A percentile compares a stretch with the other conserved stretches of the same genome.
phyloP scores from a whole-genome alignment of 2,329 filamentous ascomycete genomes.

The Aspergillus niger region DNA sequence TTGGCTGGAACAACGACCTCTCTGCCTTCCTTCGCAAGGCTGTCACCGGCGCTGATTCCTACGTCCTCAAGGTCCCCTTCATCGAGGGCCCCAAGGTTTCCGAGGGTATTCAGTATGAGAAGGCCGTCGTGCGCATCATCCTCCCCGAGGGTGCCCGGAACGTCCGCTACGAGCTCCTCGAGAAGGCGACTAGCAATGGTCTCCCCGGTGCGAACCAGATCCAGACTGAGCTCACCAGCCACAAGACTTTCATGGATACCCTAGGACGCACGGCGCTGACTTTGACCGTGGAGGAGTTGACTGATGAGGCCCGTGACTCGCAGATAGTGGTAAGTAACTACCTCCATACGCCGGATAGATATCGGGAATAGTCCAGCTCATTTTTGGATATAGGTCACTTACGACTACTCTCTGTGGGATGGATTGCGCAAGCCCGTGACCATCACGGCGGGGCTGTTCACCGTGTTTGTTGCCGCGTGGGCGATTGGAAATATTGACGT shows the following conservation, averaged over 20 bases:
- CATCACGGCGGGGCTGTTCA: conserved; percentile 71
- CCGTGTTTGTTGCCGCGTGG: conserved; percentile 75
- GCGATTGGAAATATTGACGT: conserved; percentile 75
- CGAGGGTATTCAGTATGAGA: conserved; percentile 84
- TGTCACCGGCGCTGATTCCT: conserved; percentile 64
- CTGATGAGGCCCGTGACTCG: conserved; percentile 84
- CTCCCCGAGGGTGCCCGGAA: conserved; percentile 84
- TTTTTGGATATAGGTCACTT: conserved; percentile 60
- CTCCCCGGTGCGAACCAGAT: conserved; percentile 63
- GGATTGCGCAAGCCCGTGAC: conserved; percentile 83
- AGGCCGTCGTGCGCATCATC: conserved; percentile 76
- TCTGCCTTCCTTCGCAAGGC: conserved; percentile 70
- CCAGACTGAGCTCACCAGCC: conserved; percentile 61
- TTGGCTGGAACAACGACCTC: conserved; percentile 92
- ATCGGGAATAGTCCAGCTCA: background rate
- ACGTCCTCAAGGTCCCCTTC: conserved; percentile 87
- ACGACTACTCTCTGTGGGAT: conserved; percentile 76
- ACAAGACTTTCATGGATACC: conserved; percentile 93
- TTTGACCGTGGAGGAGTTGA: conserved; percentile 80
- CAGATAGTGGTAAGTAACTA: conserved; percentile 64
- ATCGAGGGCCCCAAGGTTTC: conserved; percentile 84
- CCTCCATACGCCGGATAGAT: background rate
- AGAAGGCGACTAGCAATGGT: conserved; percentile 65
- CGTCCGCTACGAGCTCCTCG: conserved; percentile 66
- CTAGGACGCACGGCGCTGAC: conserved; percentile 80